Evolutionary conservation across 768 basidiomycete genomes (phyloP).

Genomic region (Lactarius pseudohatsudake): DNA sequence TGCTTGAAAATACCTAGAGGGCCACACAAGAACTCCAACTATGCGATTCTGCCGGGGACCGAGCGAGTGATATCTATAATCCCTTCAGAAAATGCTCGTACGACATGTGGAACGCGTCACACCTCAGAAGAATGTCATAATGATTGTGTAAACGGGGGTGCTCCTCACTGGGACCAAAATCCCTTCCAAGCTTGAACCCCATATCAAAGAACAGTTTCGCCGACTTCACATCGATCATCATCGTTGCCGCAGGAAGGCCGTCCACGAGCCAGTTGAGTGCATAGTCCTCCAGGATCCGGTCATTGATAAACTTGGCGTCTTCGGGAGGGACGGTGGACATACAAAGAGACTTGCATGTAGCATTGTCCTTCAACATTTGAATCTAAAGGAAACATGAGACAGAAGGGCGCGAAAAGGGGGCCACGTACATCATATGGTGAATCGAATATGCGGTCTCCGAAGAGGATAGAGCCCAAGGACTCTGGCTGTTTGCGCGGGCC

Average conservation of each 20-base stretch:
- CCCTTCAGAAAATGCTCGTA: constrained; percentile 14
- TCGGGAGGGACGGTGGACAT: constrained; percentile 55
- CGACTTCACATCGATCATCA: constrained; percentile 77
- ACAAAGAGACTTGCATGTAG: constrained; percentile 78
- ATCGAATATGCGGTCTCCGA: constrained; percentile 92
- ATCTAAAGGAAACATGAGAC: constrained; percentile 47
- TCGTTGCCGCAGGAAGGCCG: constrained; percentile 90
- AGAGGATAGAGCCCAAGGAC: constrained; percentile 87
- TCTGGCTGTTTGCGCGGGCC: constrained; percentile 78
- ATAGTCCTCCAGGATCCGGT: constrained; percentile 89
- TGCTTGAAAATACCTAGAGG: constrained; percentile 40
- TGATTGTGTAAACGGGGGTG: constrained; percentile 85
- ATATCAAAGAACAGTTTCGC: constrained; percentile 90
- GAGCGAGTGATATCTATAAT: constrained; percentile 73
- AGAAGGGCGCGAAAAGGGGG: constrained; percentile 6
- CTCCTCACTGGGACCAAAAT: constrained; percentile 57
- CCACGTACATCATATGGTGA: constrained; percentile 79
- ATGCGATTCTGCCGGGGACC: constrained; percentile 71
- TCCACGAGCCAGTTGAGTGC: constrained; percentile 94
- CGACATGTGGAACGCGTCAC: constrained; percentile 24
- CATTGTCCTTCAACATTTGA: constrained; percentile 74
- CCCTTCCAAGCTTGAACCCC: constrained; percentile 86
- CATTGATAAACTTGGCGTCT: constrained; percentile 87
- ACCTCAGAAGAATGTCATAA: constrained; percentile 84
- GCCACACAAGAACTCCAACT: constrained; percentile 92